Base-by-base conservation (phyloP, 352 stramenopile species). In the Paralagenidium karlingii region DNA sequence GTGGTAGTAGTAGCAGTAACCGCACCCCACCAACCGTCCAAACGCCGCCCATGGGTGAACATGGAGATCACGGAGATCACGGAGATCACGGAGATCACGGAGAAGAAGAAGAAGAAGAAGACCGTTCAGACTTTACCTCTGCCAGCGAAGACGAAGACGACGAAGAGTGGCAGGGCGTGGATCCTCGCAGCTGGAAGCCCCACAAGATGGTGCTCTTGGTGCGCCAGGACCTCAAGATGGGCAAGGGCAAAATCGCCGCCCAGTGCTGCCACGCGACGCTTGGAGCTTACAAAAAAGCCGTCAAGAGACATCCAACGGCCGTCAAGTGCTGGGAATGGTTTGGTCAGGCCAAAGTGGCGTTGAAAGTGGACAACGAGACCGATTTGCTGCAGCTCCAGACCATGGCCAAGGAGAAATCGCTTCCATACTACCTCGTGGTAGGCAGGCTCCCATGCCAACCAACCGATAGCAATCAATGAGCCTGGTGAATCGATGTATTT, bases 121-220 rank as follows among this genome's bases (percentile, higher is more conserved):
- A 49, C 9, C 3, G 13, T 12, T 29, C 34, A 22, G 34, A 25
- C 32, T 57, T 49, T 9, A 64, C 55, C 13, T 71, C 51, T 3
- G 51, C 33, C 20, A 60, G 47, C 4, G 70, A 64, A 4, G 66
- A 77, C 13, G 73, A 86, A 22, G 48, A 51, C 25, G 49, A 52
- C 21, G 26, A 45, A 15, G 66, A 73, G 21, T 85, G 70, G 59
- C 67, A 85, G 28, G 77, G 59, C 47, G 57, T 60, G 29, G 74
- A 89, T 37, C 62, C 62, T 6, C 46, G 54, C 25, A 66, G 38
- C 44, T 86, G 57, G 63, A 42, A 67, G 44, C 75, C 75, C 16
- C 78, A 92, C 63, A 94, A 94, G 51, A 96, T 97, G 87, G 82
- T 98, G 38, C 70, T 98, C 15, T 94, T 83, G 45, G 93, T 97